These are phyloP conservation scores for Calonectria leucothoes DNA, from an alignment of 2,329 filamentous ascomycete species.

Conservation along the genomic window DNA sequence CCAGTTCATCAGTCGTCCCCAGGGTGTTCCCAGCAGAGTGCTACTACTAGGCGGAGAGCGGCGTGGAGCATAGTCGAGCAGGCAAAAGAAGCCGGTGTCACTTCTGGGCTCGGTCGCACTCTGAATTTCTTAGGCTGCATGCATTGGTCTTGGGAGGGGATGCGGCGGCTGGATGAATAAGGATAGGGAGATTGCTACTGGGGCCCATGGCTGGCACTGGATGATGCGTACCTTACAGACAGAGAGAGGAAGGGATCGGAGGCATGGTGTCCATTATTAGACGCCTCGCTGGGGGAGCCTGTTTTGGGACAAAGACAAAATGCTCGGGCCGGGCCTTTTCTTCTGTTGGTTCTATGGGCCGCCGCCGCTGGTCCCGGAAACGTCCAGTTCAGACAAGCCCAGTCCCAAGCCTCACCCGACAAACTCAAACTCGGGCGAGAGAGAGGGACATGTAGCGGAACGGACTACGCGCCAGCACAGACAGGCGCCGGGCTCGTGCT, in stretches of 20 bases:
- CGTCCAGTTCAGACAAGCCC: constrained; percentile 19
- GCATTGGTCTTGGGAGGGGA: constrained; percentile 1
- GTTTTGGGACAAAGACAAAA: constrained; percentile 29
- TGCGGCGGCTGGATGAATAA: constrained; percentile 11
- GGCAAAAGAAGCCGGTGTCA: constrained; percentile 9
- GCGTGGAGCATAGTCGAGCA: constrained; percentile 36
- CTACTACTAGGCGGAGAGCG: constrained; percentile 30
- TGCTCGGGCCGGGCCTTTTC: constrained; percentile 40
- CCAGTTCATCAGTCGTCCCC: constrained; percentile 55
- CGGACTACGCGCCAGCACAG: constrained; percentile 33
- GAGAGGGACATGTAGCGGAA: constrained; percentile 22
- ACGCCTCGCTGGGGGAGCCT: constrained; percentile 3
- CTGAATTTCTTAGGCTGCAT: constrained; percentile 9
- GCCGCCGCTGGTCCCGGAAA: constrained; percentile 9
- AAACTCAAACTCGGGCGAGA: constrained; percentile 30
- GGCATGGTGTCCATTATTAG: constrained; percentile 10
- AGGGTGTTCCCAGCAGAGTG: constrained; percentile 37
- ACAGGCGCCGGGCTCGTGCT: constrained; percentile 38
- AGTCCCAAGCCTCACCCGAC: constrained; percentile 27
- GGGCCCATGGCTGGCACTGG: constrained; percentile 1
- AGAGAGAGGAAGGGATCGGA: constrained; percentile 12
- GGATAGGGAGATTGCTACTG: neutral
- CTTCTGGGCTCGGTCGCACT: constrained; percentile 11
- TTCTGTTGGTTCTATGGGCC: constrained; percentile 29
- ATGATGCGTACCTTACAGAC: neutral